These are phyloP conservation scores for Fusarium sp. DNA, from an alignment of 2,329 filamentous ascomycete genomes.

Conservation along the genomic window DNA sequence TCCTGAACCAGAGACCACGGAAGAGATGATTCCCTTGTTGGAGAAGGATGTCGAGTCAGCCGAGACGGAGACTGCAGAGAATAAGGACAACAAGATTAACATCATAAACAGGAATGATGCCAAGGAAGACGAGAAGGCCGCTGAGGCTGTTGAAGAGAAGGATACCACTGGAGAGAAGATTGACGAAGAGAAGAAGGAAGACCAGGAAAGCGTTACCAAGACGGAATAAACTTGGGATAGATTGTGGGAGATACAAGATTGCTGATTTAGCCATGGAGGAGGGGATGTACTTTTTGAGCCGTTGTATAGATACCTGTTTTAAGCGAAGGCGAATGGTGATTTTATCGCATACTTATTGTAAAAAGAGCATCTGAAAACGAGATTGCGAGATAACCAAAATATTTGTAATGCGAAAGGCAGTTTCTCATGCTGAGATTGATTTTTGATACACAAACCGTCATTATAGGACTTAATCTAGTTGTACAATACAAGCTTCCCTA, in stretches of 20 bases:
- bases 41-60: slow-evolving; percentile 16
- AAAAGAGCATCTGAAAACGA: slow-evolving; percentile 20
- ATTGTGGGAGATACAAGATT: slow-evolving; percentile 30
- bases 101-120: slow-evolving; percentile 9
- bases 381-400: slow-evolving; percentile 9
- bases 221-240: slow-evolving; percentile 24
- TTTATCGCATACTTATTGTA: slow-evolving; percentile 36
- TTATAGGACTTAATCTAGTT: slow-evolving; percentile 39
- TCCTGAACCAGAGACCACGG: slow-evolving; percentile 3
- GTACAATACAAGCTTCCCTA: slow-evolving; percentile 42
- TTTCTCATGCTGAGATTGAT: slow-evolving; percentile 28
- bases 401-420: slow-evolving; percentile 13
- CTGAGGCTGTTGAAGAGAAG: slow-evolving; percentile 17
- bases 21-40: slow-evolving; percentile 19
- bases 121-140: slow-evolving; percentile 1
- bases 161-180: slow-evolving; percentile 15
- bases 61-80: slow-evolving; percentile 2
- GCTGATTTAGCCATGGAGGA: slow-evolving; percentile 29
- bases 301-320: slow-evolving; percentile 47
- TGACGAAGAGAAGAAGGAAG: slow-evolving; percentile 21
- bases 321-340: slow-evolving; percentile 47
- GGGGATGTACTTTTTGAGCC: slow-evolving; percentile 35
- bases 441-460: slow-evolving; percentile 39
- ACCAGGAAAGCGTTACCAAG: slow-evolving; percentile 11
- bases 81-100: slow-evolving; percentile 1